Base-by-base conservation (phyloP, 345 rosid species). In the Ailanthus altissimus region DNA sequence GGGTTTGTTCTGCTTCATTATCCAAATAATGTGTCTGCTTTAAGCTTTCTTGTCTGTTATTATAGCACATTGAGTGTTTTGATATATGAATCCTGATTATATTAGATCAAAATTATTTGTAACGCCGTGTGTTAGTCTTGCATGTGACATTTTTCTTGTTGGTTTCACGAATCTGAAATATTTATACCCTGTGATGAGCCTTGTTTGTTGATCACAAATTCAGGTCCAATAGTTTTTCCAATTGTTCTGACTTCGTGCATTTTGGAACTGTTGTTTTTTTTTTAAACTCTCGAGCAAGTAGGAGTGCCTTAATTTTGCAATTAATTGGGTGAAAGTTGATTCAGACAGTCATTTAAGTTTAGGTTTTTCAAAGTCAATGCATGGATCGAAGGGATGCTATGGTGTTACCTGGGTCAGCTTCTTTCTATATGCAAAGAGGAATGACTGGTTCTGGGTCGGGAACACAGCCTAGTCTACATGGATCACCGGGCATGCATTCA, bases 311-410 rank as follows among this genome's bases (percentile, higher is more conserved):
- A 62, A 23, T 64, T 57, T 78, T 64, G 53, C 50, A 60, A 72
- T 75, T 67, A 58, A 71, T 61, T 72, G 79, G 82, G 75, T 85
- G 64, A 57, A 75, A 80, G 72, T 79, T 71, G 72, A 70, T 82
- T 57, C 73, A 59, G 75, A 75, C 68, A 75, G 73, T 71, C 26
- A 23, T 73, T 68, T 45, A 57, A 76, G 81, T 74, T 62, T 51
- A 77, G 78, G 81, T 80, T 71, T 63, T 76, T 77, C 47, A 54
- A 78, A 78, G 89, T 91, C 82, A 86, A 89, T 91, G 99, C 88
- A 95, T 96, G 99, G 99, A 96, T 89, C 90, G 91, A 87, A 89
- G 97, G 83, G 98, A 93, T 78, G 78, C 93, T 74, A 90, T 94
- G 89, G 83, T 87, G 76, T 86, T 92, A 45, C 75, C 92, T 70